A percentile compares a stretch with the other conserved stretches of the same genome.
Evolutionary conservation across 2,329 filamentous ascomycete species (phyloP).

Genomic region (Aspergillus sp.): DNA sequence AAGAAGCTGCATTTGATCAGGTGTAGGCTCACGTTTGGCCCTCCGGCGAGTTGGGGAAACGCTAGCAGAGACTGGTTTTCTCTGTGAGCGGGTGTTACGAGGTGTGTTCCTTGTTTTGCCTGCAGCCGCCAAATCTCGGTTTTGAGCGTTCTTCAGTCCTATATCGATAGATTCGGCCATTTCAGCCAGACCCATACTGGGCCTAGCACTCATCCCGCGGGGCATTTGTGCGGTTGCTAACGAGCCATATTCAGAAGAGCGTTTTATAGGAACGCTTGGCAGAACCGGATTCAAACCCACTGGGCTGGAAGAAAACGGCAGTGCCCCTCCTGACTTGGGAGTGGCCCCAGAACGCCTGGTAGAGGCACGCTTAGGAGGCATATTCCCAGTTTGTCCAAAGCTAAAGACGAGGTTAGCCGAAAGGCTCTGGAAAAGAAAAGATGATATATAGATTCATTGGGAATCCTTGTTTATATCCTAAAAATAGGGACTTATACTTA

Average conservation of each 20-base stretch:
- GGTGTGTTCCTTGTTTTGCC: conserved; percentile 1
- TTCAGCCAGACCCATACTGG: conserved; percentile 23
- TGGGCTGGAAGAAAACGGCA: conserved; percentile 15
- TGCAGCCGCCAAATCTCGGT: conserved; percentile 14
- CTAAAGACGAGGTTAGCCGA: no score
- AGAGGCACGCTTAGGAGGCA: conserved; percentile 22
- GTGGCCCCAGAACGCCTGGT: conserved; percentile 11
- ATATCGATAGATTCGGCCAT: conserved; percentile 31
- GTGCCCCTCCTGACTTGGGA: conserved; percentile 7
- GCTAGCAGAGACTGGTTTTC: conserved; percentile 8
- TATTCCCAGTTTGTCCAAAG: conserved; percentile 2
- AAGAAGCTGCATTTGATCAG: conserved; percentile 28
- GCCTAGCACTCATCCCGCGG: conserved; percentile 25
- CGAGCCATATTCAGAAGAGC: conserved; percentile 39
- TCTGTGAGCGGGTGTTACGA: conserved; percentile 10
- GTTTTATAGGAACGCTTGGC: conserved; percentile 33
- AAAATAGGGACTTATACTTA: no score
- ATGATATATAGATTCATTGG: no score
- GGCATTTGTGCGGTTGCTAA: conserved; percentile 31
- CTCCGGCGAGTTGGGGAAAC: conserved; percentile 13
- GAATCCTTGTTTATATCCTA: no score
- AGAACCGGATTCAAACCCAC: conserved; percentile 19
- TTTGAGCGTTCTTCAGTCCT: conserved; percentile 18
- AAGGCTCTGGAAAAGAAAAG: no score
- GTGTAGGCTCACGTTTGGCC: conserved; percentile 28